Conservation (phyloP, 345 rosid species). For the Boechera retrofracta region DNA sequence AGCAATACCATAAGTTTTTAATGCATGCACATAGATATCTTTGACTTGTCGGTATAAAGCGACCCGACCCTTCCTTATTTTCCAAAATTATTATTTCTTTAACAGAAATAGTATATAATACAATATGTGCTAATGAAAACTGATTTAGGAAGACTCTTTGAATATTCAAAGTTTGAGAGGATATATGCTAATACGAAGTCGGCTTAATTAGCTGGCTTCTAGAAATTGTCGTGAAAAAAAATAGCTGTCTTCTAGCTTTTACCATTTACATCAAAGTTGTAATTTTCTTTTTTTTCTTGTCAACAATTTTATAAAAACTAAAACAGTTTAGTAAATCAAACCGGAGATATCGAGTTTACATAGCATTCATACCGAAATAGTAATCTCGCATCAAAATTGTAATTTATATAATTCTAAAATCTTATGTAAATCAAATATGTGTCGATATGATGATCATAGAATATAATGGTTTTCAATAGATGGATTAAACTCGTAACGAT, state of each 20-base stretch:
- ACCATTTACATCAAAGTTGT: conserved; percentile 16
- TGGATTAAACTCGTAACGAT: background rate
- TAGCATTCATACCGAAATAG: too few species aligned
- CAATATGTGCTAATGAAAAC: conserved; percentile 17
- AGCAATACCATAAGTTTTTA: conserved; percentile 15
- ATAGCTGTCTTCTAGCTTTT: conserved; percentile 35
- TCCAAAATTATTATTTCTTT: conserved; percentile 23
- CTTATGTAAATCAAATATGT: background rate
- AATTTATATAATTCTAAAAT: conserved; percentile 13
- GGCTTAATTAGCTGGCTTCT: conserved; percentile 40
- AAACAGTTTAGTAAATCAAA: too few species aligned
- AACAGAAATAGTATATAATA: conserved; percentile 7
- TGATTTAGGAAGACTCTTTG: conserved; percentile 38
- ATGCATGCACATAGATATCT: conserved; percentile 35
- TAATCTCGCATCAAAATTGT: background rate
- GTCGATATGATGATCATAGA: background rate
- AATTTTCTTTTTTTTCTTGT: background rate
- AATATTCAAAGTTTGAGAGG: conserved; percentile 47
- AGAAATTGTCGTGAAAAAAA: conserved; percentile 20
- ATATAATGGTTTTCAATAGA: background rate
- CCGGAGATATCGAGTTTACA: too few species aligned
- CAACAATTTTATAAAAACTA: too few species aligned
- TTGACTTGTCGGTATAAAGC: conserved; percentile 39
- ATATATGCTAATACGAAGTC: conserved; percentile 35
- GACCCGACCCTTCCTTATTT: conserved; percentile 44